Evolutionary conservation across 306 rosid genomes (phyloP).

Genomic region (Castanospermum australe): DNA sequence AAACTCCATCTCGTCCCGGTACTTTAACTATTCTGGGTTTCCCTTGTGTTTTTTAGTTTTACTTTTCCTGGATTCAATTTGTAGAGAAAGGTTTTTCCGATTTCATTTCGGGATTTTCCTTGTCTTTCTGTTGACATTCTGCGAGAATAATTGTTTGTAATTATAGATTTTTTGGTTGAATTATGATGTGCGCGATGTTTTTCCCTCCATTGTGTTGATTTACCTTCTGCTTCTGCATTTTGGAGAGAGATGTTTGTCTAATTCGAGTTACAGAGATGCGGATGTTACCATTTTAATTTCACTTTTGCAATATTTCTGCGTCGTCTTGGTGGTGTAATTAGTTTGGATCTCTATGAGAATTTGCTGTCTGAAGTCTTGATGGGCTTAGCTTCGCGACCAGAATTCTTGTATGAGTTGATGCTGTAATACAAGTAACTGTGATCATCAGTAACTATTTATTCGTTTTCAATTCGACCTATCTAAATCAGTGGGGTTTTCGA

Average conservation of each 20-base stretch:
- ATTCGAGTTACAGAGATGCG: background rate
- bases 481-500: background rate
- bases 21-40: background rate
- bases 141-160: background rate
- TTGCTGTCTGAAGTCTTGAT: background rate
- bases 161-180: background rate
- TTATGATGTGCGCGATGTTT: background rate
- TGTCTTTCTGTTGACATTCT: background rate
- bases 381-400: background rate
- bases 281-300: background rate
- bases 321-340: background rate
- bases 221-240: background rate
- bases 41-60: background rate
- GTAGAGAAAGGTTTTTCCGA: background rate
- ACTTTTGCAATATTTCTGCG: background rate
- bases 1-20: conserved; percentile 19
- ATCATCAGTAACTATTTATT: background rate
- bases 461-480: background rate
- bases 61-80: background rate
- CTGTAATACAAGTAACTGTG: background rate
- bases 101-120: too few species aligned
- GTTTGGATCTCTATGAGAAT: background rate
- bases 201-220: background rate
- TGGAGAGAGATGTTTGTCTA: background rate
- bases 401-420: background rate